A percentile compares a stretch with the other conserved stretches of the same genome.
Conservation (phyloP, 345 rosid genomes). For the Microcos paniculata region DNA sequence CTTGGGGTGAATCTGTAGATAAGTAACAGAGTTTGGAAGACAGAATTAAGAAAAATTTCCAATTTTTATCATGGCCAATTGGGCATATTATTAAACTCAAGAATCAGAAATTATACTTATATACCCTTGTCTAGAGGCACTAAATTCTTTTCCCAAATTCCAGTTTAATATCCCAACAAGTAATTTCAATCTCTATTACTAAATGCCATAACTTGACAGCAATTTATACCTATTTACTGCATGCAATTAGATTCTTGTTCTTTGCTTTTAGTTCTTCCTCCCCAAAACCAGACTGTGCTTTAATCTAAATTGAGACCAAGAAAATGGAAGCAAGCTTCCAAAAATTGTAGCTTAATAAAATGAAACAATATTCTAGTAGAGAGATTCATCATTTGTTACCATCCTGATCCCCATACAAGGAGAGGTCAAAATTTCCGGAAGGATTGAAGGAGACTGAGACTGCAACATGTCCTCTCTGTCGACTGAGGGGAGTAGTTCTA, state of each 20-base stretch:
- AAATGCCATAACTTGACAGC: background rate
- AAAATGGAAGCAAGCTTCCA: background rate
- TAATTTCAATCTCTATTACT: background rate
- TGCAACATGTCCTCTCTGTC: constrained; percentile 32
- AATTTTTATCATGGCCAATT: too few species aligned
- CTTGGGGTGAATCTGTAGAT: constrained; percentile 47
- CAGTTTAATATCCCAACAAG: background rate
- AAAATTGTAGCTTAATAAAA: background rate
- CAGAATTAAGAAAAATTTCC: background rate
- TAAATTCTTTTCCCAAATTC: too few species aligned
- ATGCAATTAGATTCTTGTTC: background rate
- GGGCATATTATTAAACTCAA: background rate
- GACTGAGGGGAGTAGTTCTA: background rate
- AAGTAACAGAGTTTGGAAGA: background rate
- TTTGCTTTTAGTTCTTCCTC: background rate
- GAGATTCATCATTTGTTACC: constrained; percentile 30
- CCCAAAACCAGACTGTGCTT: background rate
- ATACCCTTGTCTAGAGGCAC: background rate
- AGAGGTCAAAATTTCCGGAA: constrained; percentile 77
- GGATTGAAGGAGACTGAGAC: constrained; percentile 81
- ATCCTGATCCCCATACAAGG: constrained; percentile 43
- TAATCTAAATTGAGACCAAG: background rate
- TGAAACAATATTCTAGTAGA: background rate
- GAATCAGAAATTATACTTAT: background rate
- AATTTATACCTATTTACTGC: background rate